These are phyloP conservation scores for Rugonectria rugulosa DNA, from an alignment of 2,329 filamentous ascomycete genomes.

Conservation along the genomic window DNA sequence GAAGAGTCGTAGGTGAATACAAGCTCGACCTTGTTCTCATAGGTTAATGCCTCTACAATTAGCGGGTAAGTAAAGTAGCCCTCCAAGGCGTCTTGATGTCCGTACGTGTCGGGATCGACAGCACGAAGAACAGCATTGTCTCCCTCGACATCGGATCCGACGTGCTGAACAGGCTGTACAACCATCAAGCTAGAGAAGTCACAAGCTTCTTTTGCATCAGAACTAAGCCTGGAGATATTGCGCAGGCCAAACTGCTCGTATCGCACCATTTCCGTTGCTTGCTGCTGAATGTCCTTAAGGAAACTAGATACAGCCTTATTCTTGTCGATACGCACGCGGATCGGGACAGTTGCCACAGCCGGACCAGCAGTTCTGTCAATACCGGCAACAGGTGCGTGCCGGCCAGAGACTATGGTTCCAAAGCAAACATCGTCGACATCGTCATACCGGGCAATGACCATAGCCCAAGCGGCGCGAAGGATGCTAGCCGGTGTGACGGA, in stretches of 20 bases:
- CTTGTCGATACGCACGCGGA: constrained; percentile 47
- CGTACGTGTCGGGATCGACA: background rate
- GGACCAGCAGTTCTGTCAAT: constrained; percentile 35
- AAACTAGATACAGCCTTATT: constrained; percentile 6
- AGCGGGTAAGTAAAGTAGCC: constrained; percentile 5
- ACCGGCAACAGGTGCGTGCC: constrained; percentile 34
- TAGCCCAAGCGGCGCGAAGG: constrained; percentile 55
- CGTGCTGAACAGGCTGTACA: constrained; percentile 30
- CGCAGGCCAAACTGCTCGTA: constrained; percentile 24
- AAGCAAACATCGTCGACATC: constrained; percentile 50
- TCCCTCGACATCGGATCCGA: background rate
- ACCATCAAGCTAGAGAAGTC: constrained; percentile 41
- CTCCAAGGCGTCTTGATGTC: background rate
- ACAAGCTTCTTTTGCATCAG: too few species aligned
- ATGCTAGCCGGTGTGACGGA: constrained; percentile 21
- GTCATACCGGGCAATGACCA: constrained; percentile 58
- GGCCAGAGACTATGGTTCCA: constrained; percentile 52
- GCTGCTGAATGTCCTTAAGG: constrained; percentile 19
- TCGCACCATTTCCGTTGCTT: constrained; percentile 21
- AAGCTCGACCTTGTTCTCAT: background rate
- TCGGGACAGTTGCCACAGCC: constrained; percentile 51
- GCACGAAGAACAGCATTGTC: background rate
- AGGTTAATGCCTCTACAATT: constrained; percentile 2
- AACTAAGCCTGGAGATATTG: too few species aligned
- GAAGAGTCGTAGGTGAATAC: constrained; percentile 5